These are phyloP conservation scores for Persicaria tinctoria DNA, from an alignment of 148 eudicot species.

Conservation along the genomic window DNA sequence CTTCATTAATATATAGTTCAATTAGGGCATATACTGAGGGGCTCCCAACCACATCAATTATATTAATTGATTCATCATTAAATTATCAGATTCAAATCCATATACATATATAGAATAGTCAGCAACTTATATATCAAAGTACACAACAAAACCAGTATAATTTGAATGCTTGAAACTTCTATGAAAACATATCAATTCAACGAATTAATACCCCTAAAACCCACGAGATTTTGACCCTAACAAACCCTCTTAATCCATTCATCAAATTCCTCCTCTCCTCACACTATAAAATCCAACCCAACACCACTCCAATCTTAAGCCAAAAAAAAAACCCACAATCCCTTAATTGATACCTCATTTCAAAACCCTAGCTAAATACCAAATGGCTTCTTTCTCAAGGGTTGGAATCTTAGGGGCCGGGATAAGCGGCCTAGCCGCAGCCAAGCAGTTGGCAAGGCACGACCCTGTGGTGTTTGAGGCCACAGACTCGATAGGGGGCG, in stretches of 20 bases:
- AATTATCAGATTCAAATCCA: background rate
- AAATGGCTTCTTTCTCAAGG: conserved; percentile 25
- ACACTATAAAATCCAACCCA: no score
- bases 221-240: no score
- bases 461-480: conserved; percentile 80
- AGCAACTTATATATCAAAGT: background rate
- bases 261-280: no score
- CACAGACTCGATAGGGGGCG: conserved; percentile 75
- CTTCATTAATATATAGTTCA: no score
- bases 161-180: background rate
- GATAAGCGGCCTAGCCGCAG: conserved; percentile 88
- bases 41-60: no score
- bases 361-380: background rate
- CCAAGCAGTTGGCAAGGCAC: conserved; percentile 62
- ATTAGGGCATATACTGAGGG: no score
- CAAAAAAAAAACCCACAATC: no score
- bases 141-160: background rate
- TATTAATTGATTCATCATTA: no score
- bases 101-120: background rate
- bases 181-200: background rate
- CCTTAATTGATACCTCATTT: no score
- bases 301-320: no score
- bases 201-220: no score
- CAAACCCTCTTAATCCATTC: no score
- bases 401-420: conserved; percentile 87